Evolutionary conservation across 768 basidiomycete genomes (phyloP), one percentile per base, ranked within the genome.

Genomic region (Suillus subluteus): DNA sequence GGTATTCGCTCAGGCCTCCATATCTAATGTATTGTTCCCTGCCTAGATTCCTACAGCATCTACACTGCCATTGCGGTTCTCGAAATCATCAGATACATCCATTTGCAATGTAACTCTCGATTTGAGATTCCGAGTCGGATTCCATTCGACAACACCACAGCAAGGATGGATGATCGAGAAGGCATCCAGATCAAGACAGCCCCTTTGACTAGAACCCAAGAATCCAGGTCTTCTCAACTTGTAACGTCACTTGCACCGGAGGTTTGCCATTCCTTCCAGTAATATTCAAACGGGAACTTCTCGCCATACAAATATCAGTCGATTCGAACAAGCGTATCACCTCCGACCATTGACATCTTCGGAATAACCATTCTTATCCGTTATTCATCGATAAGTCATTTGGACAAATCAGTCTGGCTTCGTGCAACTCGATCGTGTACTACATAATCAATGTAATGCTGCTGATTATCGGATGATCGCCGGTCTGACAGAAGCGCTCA

Each of bases 331-430:
- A 3, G 38, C 40, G 23, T 23, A 41, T 30, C 58, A 41, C 9
- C 23, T 43, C 26, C 41, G 41, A 37, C 16, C 11, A 43, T 61
- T 21, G 59, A 37, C 35, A 55, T 40, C 23, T 41, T 41, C 26
- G 16, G 16, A 23, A 61, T 30, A 30, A 26, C 40, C 40, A 26
- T 61, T 26, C 41, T 61, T 43, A 43, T 61, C 59, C 59, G 41
- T 61, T 40, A 43, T 43, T 43, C 41, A 44, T 41, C 56, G 56
- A 38, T 58, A 58, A 58, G 56, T 58, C 13, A 23, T 38, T 58
- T 37, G 13, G 32, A 30, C 6, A 30, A 30, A 59, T 59, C 37
- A 12, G 40, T 41, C 11, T 18, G 16, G 40, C 58, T 59, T 59
- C 58, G 58, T 16, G 16, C 55, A 6, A 8, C 26, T 41, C 40